phyloP scores from a whole-genome alignment of 805 yeast genomes.

The Millerozyma miso region DNA sequence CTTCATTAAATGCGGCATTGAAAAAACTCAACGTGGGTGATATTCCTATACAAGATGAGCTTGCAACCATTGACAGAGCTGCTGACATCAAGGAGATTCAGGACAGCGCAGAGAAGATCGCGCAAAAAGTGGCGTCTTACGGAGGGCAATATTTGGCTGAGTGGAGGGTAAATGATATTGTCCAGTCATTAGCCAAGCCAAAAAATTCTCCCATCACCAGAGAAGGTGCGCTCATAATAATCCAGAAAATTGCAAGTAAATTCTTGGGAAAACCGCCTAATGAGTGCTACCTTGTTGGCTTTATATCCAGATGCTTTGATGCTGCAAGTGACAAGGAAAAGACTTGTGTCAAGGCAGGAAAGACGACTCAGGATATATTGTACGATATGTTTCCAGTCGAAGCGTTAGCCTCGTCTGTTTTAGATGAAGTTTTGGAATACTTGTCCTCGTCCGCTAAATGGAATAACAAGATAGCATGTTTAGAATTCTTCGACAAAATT shows the following conservation, averaged over 20 bases:
- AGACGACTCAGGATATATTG: slow-evolving; percentile 65
- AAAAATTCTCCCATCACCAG: slow-evolving; percentile 72
- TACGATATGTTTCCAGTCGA: slow-evolving; percentile 70
- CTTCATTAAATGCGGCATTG: slow-evolving; percentile 69
- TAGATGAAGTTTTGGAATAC: slow-evolving; percentile 59
- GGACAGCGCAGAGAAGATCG: slow-evolving; percentile 50
- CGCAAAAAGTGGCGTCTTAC: slow-evolving; percentile 46
- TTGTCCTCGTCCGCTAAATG: slow-evolving; percentile 84
- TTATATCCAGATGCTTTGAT: slow-evolving; percentile 64
- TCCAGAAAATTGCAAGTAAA: slow-evolving; percentile 54
- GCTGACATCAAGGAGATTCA: slow-evolving; percentile 52
- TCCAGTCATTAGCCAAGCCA: slow-evolving; percentile 64
- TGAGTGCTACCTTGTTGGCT: slow-evolving; percentile 67
- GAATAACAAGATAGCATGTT: slow-evolving; percentile 83
- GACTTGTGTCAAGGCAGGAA: slow-evolving; percentile 83
- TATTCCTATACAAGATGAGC: slow-evolving; percentile 61
- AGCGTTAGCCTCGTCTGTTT: slow-evolving; percentile 67
- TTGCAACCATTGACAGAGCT: slow-evolving; percentile 50
- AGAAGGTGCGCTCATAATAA: slow-evolving; percentile 68
- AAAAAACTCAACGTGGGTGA: slow-evolving; percentile 51
- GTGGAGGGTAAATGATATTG: slow-evolving; percentile 62
- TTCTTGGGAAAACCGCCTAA: slow-evolving; percentile 66
- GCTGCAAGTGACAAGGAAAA: slow-evolving; percentile 82
- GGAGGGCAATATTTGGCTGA: slow-evolving; percentile 43
- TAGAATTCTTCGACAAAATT: slow-evolving; percentile 67